A percentile compares a stretch with the other conserved stretches of the same genome.
Conservation (phyloP, 352 stramenopile genomes). For the Thalassiosira mediterranea region DNA sequence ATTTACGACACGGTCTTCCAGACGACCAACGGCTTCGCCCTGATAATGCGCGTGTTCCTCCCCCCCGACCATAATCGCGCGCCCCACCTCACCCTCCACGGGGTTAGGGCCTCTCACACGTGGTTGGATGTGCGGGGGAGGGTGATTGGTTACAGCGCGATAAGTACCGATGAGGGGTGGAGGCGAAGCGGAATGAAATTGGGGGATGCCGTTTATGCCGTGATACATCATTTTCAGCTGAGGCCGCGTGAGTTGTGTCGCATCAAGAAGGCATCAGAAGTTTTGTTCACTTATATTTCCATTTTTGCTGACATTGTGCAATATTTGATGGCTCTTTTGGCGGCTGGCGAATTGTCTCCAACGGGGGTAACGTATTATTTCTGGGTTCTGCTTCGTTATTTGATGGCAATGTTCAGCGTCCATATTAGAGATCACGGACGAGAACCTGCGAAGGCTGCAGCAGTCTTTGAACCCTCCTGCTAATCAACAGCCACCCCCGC, state of each 20-base stretch:
- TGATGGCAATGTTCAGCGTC: no score
- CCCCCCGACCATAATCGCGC: constrained; percentile 29
- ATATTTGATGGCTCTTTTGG: no score
- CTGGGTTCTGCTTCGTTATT: no score
- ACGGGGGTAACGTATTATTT: no score
- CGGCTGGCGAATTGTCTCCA: no score
- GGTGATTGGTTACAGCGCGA: constrained; percentile 70
- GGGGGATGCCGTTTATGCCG: constrained; percentile 70
- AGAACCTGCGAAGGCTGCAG: constrained; percentile 53
- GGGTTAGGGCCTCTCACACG: constrained; percentile 64
- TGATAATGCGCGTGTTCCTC: constrained; percentile 77
- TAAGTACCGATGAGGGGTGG: constrained; percentile 66
- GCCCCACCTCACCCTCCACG: constrained; percentile 69
- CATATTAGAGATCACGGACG: constrained; percentile 70
- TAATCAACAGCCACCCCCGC: background rate
- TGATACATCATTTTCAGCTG: constrained; percentile 82
- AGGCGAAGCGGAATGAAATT: constrained; percentile 56
- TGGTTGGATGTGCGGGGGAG: constrained; percentile 76
- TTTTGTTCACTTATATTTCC: no score
- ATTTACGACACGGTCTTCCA: constrained; percentile 84
- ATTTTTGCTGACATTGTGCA: no score
- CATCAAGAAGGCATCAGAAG: no score
- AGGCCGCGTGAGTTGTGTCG: constrained; percentile 62
- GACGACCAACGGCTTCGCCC: constrained; percentile 68
- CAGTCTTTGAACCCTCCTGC: constrained; percentile 19